A percentile compares a stretch with the other conserved stretches of the same genome.
phyloP scores from a whole-genome alignment of 1,139 yeast species.

The Yamadazyma sp. region DNA sequence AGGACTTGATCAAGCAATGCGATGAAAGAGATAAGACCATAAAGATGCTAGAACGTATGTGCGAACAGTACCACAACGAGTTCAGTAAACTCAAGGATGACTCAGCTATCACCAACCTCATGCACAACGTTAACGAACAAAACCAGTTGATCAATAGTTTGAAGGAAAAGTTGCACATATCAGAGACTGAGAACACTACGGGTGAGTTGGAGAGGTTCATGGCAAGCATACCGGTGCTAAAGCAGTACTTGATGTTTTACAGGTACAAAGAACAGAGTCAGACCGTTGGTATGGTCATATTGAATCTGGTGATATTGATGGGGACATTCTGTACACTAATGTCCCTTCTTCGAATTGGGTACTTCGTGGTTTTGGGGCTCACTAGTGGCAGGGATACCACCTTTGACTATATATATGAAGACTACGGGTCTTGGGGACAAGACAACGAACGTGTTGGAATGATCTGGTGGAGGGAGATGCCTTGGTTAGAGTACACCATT shows the following conservation, averaged over 20 bases:
- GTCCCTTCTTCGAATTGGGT: conserved; percentile 10
- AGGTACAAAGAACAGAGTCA: conserved; percentile 27
- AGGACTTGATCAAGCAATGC: conserved; percentile 14
- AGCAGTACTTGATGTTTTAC: conserved; percentile 29
- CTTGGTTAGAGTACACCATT: conserved; percentile 32
- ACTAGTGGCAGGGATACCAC: neutral
- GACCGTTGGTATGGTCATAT: conserved; percentile 19
- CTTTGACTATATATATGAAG: conserved; percentile 23
- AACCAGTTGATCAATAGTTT: conserved; percentile 23
- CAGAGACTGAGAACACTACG: conserved; percentile 6
- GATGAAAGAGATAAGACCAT: conserved; percentile 24
- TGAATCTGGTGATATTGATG: conserved; percentile 25
- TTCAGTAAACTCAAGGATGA: conserved; percentile 17
- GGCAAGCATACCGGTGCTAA: conserved; percentile 30
- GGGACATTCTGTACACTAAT: conserved; percentile 21
- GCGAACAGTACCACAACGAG: conserved; percentile 25
- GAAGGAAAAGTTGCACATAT: conserved; percentile 20
- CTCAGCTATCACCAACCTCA: conserved; percentile 19
- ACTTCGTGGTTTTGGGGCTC: conserved; percentile 14
- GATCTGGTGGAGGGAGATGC: conserved; percentile 37
- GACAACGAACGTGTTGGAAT: conserved; percentile 12
- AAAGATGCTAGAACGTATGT: conserved; percentile 20
- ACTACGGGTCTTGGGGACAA: conserved; percentile 9
- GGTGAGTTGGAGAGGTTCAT: conserved; percentile 19
- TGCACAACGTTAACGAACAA: conserved; percentile 21